A percentile compares a stretch with the other conserved stretches of the same genome.
Evolutionary conservation across 1,139 yeast species (phyloP).

Genomic region (Protomyces pachydermus): DNA sequence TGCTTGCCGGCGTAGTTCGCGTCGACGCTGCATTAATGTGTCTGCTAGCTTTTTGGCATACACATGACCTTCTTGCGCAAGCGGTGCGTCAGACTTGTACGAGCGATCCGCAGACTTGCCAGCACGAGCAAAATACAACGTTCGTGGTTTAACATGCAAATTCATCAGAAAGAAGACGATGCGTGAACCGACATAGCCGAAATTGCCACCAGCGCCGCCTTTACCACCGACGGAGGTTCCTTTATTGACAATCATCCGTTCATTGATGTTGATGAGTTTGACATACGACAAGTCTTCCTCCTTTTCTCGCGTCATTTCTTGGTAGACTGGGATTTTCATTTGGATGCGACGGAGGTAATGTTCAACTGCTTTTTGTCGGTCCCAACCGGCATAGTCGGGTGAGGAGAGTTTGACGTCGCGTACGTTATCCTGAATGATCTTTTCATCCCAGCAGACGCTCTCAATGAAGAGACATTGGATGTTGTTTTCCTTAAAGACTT

Average conservation of each 20-base stretch:
- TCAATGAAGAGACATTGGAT: constrained; percentile 84
- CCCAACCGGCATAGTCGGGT: constrained; percentile 81
- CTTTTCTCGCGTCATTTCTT: constrained; percentile 43
- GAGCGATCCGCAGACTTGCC: constrained; percentile 38
- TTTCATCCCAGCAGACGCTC: constrained; percentile 70
- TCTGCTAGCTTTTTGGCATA: constrained; percentile 43
- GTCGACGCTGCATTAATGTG: constrained; percentile 43
- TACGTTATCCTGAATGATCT: constrained; percentile 67
- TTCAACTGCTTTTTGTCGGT: constrained; percentile 44
- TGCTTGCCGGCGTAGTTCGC: constrained; percentile 32
- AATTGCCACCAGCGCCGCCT: constrained; percentile 10
- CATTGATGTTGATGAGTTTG: constrained; percentile 85
- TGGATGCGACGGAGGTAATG: constrained; percentile 47
- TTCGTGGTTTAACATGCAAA: constrained; percentile 32
- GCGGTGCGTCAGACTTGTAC: constrained; percentile 18
- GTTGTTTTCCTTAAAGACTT: constrained; percentile 51
- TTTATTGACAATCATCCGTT: constrained; percentile 70
- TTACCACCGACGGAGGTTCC: constrained; percentile 57
- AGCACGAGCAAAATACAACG: constrained; percentile 36
- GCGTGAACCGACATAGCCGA: constrained; percentile 49
- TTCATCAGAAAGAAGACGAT: constrained; percentile 55
- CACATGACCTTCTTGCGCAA: constrained; percentile 37
- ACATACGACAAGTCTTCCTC: constrained; percentile 61
- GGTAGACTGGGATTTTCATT: constrained; percentile 45
- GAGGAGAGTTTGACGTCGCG: constrained; percentile 75